Conservation (phyloP, 202 grass and related monocot species). For the Carex sylvatica region DNA sequence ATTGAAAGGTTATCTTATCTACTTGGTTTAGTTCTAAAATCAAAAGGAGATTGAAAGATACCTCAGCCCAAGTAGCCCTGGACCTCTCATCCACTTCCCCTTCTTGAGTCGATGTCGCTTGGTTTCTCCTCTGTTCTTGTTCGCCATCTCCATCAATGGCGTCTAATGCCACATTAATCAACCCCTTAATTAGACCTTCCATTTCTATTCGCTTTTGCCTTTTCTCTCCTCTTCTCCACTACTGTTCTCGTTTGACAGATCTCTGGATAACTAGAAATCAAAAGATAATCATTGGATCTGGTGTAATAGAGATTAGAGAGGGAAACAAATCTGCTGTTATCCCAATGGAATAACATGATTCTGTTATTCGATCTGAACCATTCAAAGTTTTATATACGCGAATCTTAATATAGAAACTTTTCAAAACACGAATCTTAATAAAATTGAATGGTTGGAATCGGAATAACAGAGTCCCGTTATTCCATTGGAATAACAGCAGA, state of each 20-base stretch:
- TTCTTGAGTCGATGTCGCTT: conserved; percentile 22
- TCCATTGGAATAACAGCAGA: too few relatives aligned
- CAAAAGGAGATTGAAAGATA: conserved; percentile 21
- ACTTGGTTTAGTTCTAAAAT: not conserved
- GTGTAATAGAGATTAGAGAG: not conserved
- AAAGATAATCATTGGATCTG: conserved; percentile 25
- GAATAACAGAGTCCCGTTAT: too few relatives aligned
- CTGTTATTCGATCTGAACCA: too few relatives aligned
- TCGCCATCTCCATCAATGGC: conserved; percentile 47
- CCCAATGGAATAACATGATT: too few relatives aligned
- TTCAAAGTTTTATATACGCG: too few relatives aligned
- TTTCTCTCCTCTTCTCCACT: not conserved
- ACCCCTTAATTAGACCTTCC: conserved; percentile 78
- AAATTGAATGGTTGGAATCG: too few relatives aligned
- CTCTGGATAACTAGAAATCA: not conserved
- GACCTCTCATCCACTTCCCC: conserved; percentile 46
- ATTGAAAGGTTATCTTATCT: not conserved
- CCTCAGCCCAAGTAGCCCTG: conserved; percentile 86
- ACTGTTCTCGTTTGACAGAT: not conserved
- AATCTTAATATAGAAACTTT: too few relatives aligned
- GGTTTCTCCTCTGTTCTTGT: conserved; percentile 33
- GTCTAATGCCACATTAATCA: conserved; percentile 65
- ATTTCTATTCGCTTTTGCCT: conserved; percentile 27
- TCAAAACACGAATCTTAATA: too few relatives aligned
- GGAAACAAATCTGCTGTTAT: too few relatives aligned